Base-by-base conservation (phyloP, 2,329 filamentous ascomycete species). In the Epichloe sibirici region DNA sequence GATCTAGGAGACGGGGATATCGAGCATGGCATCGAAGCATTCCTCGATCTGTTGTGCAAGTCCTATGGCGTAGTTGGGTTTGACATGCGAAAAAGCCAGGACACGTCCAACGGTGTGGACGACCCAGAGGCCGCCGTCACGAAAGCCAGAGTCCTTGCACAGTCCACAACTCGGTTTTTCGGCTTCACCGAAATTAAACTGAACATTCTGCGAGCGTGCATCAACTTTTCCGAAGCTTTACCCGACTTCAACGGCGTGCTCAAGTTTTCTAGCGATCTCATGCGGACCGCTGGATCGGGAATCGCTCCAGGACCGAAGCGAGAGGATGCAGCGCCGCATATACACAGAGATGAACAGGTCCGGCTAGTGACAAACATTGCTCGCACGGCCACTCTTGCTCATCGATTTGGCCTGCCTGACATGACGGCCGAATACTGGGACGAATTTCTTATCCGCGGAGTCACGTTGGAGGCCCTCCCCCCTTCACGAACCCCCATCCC, bases 341-440 rank as follows among this genome's bases (percentile, higher is more conserved):
- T 96, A 52, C 75, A 79, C 12, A 78, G 79, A 51, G 90, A 97
- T 53, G 93, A 97, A 63, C 93, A 98, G 68, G 74, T 86, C 23
- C 82, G 86, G 28, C 73, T 97, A n/a, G 77, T 84, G 46, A 87
- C 86, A 45, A 95, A 91, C 59, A 90, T 98, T 54, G 81, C 84
- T 38, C 86, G 91, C 56, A 95, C 90, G 0, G 81, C 90, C 34
- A 80, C 76, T 35, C 80, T 93, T n/a, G 85, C 87, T 1, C 80
- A 79, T 55, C 83, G 86, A 54, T 69, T 96, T 28, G 90, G 90
- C 0, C 71, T 90, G 31, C 72, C 77, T 5, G 71, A 85, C 52
- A 69, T 91, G 43, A 77, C 82, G 50, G 90, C 89, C 5, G 86
- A 93, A 59, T 98, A 96, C 64, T 98, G 93, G 93, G 93, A 98